Conservation (phyloP, 495 filamentous ascomycete genomes). For the Xylaria flabelliformis region DNA sequence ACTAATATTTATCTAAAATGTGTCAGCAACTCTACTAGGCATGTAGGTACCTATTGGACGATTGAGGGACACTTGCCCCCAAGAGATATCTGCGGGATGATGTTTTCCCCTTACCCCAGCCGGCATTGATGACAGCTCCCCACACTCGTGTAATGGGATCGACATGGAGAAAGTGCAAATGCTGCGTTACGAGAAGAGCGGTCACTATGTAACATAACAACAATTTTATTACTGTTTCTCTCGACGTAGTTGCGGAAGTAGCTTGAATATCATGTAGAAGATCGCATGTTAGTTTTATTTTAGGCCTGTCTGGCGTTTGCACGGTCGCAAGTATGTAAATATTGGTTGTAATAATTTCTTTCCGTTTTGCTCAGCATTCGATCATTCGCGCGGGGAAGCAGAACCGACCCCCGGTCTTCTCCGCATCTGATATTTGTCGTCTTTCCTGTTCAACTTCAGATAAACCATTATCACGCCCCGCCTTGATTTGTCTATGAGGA, state of each 20-base stretch:
- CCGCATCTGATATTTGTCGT: not conserved
- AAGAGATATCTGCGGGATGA: not conserved
- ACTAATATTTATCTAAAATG: not conserved
- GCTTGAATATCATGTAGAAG: not conserved
- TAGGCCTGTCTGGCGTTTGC: not conserved
- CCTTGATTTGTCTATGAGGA: not conserved
- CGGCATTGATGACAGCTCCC: not conserved
- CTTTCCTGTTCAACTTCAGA: not conserved
- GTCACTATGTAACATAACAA: not conserved
- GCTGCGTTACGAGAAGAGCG: not conserved
- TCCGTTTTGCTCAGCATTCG: not conserved
- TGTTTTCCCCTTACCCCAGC: not conserved
- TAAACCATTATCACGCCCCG: too few species aligned
- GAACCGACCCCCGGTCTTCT: constrained; percentile 2
- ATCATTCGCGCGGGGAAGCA: constrained; percentile 6
- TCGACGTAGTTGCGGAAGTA: not conserved
- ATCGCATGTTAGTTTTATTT: not conserved
- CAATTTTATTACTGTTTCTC: not conserved
- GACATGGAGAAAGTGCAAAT: not conserved
- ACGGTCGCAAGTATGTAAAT: not conserved
- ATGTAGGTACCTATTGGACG: too few species aligned
- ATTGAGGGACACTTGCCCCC: not conserved
- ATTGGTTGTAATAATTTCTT: not conserved
- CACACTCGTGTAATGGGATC: constrained; percentile 3
- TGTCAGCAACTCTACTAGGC: not conserved